Evolutionary conservation across 75 land plant species (phyloP).

Genomic region (Gnetum montanum): DNA sequence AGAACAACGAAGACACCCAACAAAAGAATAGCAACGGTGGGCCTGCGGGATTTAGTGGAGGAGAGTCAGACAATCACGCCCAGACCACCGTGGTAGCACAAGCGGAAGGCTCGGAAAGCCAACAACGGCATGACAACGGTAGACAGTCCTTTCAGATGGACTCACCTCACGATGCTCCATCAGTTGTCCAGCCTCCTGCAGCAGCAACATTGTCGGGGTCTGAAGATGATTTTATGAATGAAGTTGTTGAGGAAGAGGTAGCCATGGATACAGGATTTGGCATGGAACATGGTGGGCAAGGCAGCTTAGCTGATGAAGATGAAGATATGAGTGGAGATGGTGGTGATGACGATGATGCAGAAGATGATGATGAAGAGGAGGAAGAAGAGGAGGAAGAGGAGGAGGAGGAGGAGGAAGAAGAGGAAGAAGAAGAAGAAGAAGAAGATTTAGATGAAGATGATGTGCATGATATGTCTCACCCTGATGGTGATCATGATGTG

Average conservation of each 20-base stretch:
- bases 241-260: constrained; percentile 59
- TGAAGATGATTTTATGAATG: constrained; percentile 90
- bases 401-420: constrained; percentile 36
- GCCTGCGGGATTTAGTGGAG: not conserved
- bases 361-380: constrained; percentile 54
- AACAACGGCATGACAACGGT: too few species aligned
- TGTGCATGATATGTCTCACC: constrained; percentile 80
- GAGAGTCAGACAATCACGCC: too few species aligned
- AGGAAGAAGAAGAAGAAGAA: constrained; percentile 77
- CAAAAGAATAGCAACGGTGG: constrained; percentile 13
- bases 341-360: constrained; percentile 39
- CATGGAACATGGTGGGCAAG: constrained; percentile 58
- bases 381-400: constrained; percentile 87
- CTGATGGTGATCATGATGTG: constrained; percentile 92
- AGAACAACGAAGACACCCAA: constrained; percentile 18
- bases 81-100: too few species aligned
- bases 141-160: constrained; percentile 22
- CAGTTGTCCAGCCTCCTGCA: constrained; percentile 46
- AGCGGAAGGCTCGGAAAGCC: constrained; percentile 22
- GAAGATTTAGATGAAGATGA: constrained; percentile 93
- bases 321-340: constrained; percentile 83
- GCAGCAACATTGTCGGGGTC: constrained; percentile 21
- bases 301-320: constrained; percentile 59
- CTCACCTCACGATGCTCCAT: constrained; percentile 21
- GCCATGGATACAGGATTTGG: constrained; percentile 58